phyloP scores from a whole-genome alignment of 2,329 filamentous ascomycete species.

The Nigrospora osmanthi region DNA sequence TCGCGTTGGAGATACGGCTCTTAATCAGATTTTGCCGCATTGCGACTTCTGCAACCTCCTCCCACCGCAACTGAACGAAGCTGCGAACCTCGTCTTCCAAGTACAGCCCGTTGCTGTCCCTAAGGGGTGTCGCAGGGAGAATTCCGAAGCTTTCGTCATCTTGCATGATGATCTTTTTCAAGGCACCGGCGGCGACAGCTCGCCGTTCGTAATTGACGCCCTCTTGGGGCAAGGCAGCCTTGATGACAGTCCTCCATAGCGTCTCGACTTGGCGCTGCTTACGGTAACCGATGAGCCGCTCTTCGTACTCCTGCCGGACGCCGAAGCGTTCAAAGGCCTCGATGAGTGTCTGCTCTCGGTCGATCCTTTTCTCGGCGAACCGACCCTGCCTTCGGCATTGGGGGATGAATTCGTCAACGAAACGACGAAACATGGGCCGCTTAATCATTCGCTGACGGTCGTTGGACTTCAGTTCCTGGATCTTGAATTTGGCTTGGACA shows the following conservation, averaged over 20 bases:
- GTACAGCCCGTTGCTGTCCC: slow-evolving; percentile 32
- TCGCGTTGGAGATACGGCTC: slow-evolving; percentile 4
- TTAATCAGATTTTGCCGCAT: slow-evolving; percentile 14
- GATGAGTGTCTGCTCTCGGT: slow-evolving; percentile 37
- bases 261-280: slow-evolving; percentile 28
- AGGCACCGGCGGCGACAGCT: slow-evolving; percentile 26
- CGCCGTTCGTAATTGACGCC: slow-evolving; percentile 20
- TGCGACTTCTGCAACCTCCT: slow-evolving; percentile 26
- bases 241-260: slow-evolving; percentile 39
- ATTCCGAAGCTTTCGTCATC: slow-evolving; percentile 30
- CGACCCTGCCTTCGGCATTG: slow-evolving; percentile 31
- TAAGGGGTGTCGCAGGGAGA: slow-evolving; percentile 14
- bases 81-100: slow-evolving; percentile 28
- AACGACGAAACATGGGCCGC: slow-evolving; percentile 50
- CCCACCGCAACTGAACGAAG: slow-evolving; percentile 33
- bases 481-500: slow-evolving; percentile 19
- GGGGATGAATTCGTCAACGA: slow-evolving; percentile 58
- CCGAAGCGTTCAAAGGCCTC: slow-evolving; percentile 47
- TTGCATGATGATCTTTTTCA: slow-evolving; percentile 43
- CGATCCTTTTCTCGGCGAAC: slow-evolving; percentile 17
- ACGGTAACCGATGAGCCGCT: slow-evolving; percentile 31
- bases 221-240: slow-evolving; percentile 21
- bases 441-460: slow-evolving; percentile 48
- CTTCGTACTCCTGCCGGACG: slow-evolving; percentile 33
- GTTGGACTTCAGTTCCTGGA: slow-evolving; percentile 37